Percentiles rank a stretch among this genome's conserved stretches.
Conservation (phyloP, 2,329 filamentous ascomycete genomes). For the Fusarium dlaminii region DNA sequence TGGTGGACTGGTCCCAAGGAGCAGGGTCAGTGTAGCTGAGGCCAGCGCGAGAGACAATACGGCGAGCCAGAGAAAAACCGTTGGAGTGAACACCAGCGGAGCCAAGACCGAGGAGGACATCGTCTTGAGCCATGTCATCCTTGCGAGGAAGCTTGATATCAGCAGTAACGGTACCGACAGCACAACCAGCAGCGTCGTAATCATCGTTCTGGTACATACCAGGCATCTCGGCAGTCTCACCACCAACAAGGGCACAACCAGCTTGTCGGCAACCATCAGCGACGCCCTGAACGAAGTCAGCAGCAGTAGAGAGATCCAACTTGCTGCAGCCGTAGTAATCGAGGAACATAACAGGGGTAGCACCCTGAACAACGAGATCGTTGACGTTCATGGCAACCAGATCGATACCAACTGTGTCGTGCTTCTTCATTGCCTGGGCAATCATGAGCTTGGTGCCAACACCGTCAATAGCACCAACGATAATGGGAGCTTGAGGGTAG, state of each 20-base stretch:
- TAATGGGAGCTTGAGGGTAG: constrained; percentile 77
- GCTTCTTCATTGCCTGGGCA: constrained; percentile 87
- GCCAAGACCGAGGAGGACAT: constrained; percentile 84
- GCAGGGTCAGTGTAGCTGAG: constrained; percentile 76
- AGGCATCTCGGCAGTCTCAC: constrained; percentile 98
- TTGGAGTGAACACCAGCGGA: constrained; percentile 95
- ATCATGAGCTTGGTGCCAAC: constrained; percentile 98
- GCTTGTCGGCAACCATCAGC: constrained; percentile 86
- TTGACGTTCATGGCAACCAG: constrained; percentile 99
- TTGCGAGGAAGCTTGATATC: constrained; percentile 79
- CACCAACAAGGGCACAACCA: constrained; percentile 91
- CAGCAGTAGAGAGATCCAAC: constrained; percentile 79
- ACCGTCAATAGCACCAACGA: constrained; percentile 95
- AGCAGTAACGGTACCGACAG: constrained; percentile 81
- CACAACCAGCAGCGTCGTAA: constrained; percentile 92
- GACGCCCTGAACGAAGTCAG: constrained; percentile 90
- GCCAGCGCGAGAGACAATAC: constrained; percentile 79
- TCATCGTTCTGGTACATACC: constrained; percentile 89
- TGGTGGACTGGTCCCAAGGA: constrained; percentile 75
- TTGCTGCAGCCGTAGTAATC: constrained; percentile 97
- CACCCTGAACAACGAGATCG: constrained; percentile 94
- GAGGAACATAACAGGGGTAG: constrained; percentile 93
- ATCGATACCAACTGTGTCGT: constrained; percentile 95
- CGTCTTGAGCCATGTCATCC: constrained; percentile 79
- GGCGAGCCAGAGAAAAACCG: constrained; percentile 95